Base-by-base conservation (phyloP, 2,329 filamentous ascomycete genomes). In the Scortechinia acanthostroma region DNA sequence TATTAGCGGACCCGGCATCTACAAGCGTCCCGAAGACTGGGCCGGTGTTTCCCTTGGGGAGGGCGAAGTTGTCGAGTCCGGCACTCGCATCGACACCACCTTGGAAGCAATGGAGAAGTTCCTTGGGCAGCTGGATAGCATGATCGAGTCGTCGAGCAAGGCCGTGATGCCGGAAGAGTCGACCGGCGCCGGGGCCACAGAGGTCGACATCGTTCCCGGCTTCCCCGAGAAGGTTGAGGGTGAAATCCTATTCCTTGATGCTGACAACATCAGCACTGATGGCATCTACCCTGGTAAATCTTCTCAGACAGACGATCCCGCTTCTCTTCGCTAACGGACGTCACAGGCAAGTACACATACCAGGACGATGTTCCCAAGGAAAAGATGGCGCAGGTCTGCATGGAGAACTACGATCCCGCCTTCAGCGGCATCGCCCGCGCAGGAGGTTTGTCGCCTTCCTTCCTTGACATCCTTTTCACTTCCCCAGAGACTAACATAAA, bases 281-380 rank as follows among this genome's bases (percentile, higher is more conserved):
- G 83, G 77, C 45, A 95, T 97, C 60, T 97, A 97, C 62, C 86
- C 90, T 0, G 89, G 87, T 10, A n/a, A n/a, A n/a, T n/a, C n/a
- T n/a, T n/a, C n/a, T 85, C 85, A 63, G 86, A 83, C 60, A 87
- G 21, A 5, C 3, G 4, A 22, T n/a, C 5, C 49, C 42, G 51
- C 42, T n/a, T 30, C 28, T 16, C 43, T 20, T 10, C 52, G 20
- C 47, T 1, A 57, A 88, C 3, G n/a, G n/a, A n/a, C n/a, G n/a
- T n/a, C n/a, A n/a, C n/a, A n/a, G n/a, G n/a, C n/a, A 90, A 91
- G 59, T 90, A 88, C 62, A 96, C 91, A 0, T 97, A 97, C 64
- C 88, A 94, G 59, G 91, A 97, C 58, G 76, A 87, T 55, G 73
- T 97, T 1, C 68, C 86, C 0, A 70, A 66, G 1, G 84, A 88